Base-by-base conservation (phyloP, 2,329 filamentous ascomycete species). In the Xylaria sp. region DNA sequence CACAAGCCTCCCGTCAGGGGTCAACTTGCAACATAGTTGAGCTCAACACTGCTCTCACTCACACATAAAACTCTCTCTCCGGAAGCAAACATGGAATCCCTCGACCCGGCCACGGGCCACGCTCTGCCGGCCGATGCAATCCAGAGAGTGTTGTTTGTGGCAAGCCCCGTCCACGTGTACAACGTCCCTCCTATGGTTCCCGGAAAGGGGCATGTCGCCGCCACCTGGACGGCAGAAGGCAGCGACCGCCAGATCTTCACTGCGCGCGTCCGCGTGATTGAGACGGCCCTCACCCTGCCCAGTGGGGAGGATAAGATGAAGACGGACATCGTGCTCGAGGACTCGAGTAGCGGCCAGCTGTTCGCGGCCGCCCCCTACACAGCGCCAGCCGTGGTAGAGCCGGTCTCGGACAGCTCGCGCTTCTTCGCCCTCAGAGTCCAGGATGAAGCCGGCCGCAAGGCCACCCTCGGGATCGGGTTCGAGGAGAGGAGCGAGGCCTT, bases 301-400 rank as follows among this genome's bases (percentile, higher is more conserved):
- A 63, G 72, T 44, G 72, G 72, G 46, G 71, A 75, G 50, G 82
- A 85, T 60, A 78, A 78, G 55, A 79, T 92, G 57, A 88, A 86
- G 67, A 84, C 87, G 26, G 90, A 92, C 67, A 81, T 94, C 59
- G 78, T 94, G 22, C 84, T 96, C 43, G 91, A 96, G 69, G 91
- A 96, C 70, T 75, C 86, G 3, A 78, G 78, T 20, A 85, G 78
- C 0, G 90, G 89, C 22, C 83, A 90, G 65, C 79, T 96, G 19
- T 96, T 96, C 71, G 91, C 91, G 42, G 91, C 90, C 1, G 88
- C 89, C 1, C 91, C 92, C 0, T 96, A 95, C 73, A 86, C 84
- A 0, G 74, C 78, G 20, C 70, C 79, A 2, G 78, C 78, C 17
- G 83, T 82, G 6, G 89, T 96, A 43, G 90, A 94, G 74, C 83